Evolutionary conservation across 257 asterid species (phyloP).

Genomic region (Solanum chmielewskii): DNA sequence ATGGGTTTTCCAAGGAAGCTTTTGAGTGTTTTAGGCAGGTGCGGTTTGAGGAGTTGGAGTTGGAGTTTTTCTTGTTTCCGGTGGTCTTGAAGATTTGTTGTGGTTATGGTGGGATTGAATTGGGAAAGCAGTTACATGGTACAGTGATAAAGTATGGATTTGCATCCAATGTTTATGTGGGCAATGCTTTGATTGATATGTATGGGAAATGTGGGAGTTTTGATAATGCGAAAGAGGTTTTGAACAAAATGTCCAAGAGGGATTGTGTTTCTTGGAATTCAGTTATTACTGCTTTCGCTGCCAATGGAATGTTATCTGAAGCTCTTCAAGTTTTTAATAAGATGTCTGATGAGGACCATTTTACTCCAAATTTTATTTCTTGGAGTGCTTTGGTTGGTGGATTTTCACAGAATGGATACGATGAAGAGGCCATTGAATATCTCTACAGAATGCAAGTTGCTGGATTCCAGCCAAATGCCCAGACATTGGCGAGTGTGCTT

Average conservation of each 20-base stretch:
- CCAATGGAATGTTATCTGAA: conserved; percentile 40
- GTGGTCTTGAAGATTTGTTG: conserved; percentile 52
- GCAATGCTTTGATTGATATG: conserved; percentile 70
- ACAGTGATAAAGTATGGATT: conserved; percentile 37
- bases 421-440: conserved; percentile 49
- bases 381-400: conserved; percentile 77
- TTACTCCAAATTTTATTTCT: conserved; percentile 39
- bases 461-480: conserved; percentile 55
- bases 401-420: conserved; percentile 51
- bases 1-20: conserved; percentile 33
- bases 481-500: conserved; percentile 49
- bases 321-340: conserved; percentile 32
- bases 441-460: conserved; percentile 35
- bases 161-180: conserved; percentile 42
- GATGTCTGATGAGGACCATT: conserved; percentile 32
- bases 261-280: conserved; percentile 79
- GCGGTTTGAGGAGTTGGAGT: conserved; percentile 33
- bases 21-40: conserved; percentile 23
- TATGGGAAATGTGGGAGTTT: conserved; percentile 61
- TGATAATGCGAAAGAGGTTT: conserved; percentile 35
- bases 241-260: conserved; percentile 25
- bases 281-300: conserved; percentile 51
- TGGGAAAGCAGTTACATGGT: conserved; percentile 70
- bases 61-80: conserved; percentile 68
- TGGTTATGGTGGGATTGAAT: conserved; percentile 49